Evolutionary conservation across 257 asterid genomes (phyloP).

Genomic region (Nicotiana paniculata): DNA sequence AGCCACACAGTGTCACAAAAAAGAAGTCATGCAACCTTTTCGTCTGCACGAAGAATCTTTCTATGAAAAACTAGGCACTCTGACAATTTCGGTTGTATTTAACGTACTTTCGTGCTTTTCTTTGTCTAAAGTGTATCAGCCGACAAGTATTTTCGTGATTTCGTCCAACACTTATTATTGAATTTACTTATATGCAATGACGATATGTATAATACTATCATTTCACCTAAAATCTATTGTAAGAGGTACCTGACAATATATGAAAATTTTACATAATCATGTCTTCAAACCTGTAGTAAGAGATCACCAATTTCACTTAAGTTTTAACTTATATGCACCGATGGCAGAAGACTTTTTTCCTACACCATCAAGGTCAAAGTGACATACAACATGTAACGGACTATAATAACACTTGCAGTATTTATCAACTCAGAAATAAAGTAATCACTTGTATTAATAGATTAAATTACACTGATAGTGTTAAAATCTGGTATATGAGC

Average conservation of each 20-base stretch:
- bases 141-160: not conserved
- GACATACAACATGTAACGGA: too few relatives aligned
- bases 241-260: not conserved
- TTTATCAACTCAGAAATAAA: too few relatives aligned
- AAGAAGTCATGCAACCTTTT: too few relatives aligned
- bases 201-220: not conserved
- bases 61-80: too few relatives aligned
- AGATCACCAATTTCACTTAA: not conserved
- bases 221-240: not conserved
- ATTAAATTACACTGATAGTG: not conserved
- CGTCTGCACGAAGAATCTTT: too few relatives aligned
- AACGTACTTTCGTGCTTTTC: not conserved
- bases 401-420: too few relatives aligned
- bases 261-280: too few relatives aligned
- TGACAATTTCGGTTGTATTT: not conserved
- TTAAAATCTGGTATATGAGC: not conserved
- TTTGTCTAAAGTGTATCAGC: not conserved
- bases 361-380: too few relatives aligned
- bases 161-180: not conserved
- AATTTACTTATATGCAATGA: not conserved
- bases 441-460: too few relatives aligned
- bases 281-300: too few relatives aligned
- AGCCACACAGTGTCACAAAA: too few relatives aligned
- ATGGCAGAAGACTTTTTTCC: not conserved
- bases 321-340: not conserved